Conservation (phyloP, 352 stramenopile species). For the Pythium phragmitis region DNA sequence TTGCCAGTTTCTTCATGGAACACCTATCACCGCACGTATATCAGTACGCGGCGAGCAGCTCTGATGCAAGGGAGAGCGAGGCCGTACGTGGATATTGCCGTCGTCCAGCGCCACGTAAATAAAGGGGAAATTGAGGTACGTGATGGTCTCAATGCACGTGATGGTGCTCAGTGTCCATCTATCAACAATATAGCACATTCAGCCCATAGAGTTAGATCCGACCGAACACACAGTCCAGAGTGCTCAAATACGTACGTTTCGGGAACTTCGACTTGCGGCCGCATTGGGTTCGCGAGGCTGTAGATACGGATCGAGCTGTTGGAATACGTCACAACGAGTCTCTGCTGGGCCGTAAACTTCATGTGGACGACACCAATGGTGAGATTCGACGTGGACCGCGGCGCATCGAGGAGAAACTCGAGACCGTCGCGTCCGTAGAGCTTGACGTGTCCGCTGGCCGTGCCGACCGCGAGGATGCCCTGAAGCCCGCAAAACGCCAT, state of each 20-base stretch:
- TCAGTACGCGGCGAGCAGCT: neutral
- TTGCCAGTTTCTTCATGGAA: conserved; percentile 73
- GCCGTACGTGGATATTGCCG: conserved; percentile 48
- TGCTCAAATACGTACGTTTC: conserved; percentile 12
- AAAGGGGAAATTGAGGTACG: conserved; percentile 55
- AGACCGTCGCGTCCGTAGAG: conserved; percentile 62
- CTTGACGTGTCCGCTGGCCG: conserved; percentile 59
- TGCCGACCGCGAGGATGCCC: conserved; percentile 69
- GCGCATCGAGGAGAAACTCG: conserved; percentile 56
- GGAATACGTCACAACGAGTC: conserved; percentile 58
- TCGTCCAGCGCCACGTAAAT: conserved; percentile 78
- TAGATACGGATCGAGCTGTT: conserved; percentile 70
- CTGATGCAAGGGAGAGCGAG: neutral
- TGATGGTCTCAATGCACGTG: conserved; percentile 64
- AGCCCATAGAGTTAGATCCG: no score
- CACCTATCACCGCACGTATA: conserved; percentile 35
- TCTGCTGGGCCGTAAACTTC: conserved; percentile 64
- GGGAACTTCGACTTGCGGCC: conserved; percentile 30
- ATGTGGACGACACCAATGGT: conserved; percentile 49
- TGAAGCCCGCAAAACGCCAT: conserved; percentile 63
- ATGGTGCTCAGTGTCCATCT: conserved; percentile 71
- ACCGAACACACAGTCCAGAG: neutral
- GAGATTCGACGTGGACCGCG: conserved; percentile 32
- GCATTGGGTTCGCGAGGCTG: conserved; percentile 33
- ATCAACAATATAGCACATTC: neutral